Conservation (phyloP, 2,329 filamentous ascomycete species). For the Diaporthe longicolla region DNA sequence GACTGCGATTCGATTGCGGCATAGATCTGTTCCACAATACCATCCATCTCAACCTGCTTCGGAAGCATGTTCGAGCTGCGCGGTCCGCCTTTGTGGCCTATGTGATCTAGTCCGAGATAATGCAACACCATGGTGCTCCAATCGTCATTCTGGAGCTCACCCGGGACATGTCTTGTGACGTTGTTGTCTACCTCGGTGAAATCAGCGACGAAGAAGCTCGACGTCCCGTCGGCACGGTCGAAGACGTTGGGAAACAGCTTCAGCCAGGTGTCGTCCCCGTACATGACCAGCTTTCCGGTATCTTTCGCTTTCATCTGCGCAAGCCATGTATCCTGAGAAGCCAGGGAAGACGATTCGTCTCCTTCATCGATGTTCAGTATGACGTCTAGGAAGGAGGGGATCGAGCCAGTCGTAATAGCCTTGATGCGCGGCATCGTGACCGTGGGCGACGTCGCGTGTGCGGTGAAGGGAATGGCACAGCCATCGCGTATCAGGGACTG, state of each 20-base stretch:
- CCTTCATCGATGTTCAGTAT: slow-evolving; percentile 97
- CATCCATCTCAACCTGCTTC: slow-evolving; percentile 96
- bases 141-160: slow-evolving; percentile 81
- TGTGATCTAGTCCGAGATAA: slow-evolving; percentile 96
- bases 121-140: slow-evolving; percentile 97
- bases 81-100: slow-evolving; percentile 95
- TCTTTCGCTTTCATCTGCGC: slow-evolving; percentile 86
- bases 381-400: slow-evolving; percentile 97
- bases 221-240: slow-evolving; percentile 89
- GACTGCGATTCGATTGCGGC: slow-evolving; percentile 77
- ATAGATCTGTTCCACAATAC: slow-evolving; percentile 82
- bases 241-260: slow-evolving; percentile 95
- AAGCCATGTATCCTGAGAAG: slow-evolving; percentile 94
- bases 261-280: slow-evolving; percentile 98
- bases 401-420: slow-evolving; percentile 95
- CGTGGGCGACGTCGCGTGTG: slow-evolving; percentile 94
- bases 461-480: slow-evolving; percentile 91
- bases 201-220: slow-evolving; percentile 98
- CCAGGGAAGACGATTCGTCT: slow-evolving; percentile 89
- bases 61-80: slow-evolving; percentile 90
- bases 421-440: slow-evolving; percentile 99
- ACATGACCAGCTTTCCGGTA: slow-evolving; percentile 87
- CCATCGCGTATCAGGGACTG: slow-evolving; percentile 92
- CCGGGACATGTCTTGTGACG: slow-evolving; percentile 89
- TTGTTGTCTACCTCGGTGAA: slow-evolving; percentile 99